Conservation (phyloP, 257 asterid genomes). For the Gentiana straminea region DNA sequence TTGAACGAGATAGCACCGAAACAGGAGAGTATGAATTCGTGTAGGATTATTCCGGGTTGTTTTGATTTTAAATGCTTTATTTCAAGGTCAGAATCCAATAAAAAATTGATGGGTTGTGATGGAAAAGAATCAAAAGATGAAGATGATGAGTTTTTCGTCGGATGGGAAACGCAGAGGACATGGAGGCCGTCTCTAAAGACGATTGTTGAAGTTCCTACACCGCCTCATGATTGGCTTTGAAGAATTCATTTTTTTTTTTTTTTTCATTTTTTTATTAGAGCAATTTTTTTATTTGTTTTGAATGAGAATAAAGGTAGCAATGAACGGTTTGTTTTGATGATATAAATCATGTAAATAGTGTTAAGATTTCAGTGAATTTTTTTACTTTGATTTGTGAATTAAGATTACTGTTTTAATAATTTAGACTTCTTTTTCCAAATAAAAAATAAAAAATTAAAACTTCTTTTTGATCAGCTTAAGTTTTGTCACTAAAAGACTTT, state of each 20-base stretch:
- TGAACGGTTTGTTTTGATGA: too few relatives aligned
- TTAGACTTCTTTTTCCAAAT: too few relatives aligned
- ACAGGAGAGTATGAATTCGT: slow-evolving; percentile 22
- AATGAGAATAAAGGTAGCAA: too few relatives aligned
- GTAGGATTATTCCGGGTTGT: slow-evolving; percentile 42
- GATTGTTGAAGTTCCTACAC: slow-evolving; percentile 56
- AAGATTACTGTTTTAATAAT: too few relatives aligned
- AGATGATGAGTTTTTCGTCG: slow-evolving; percentile 20
- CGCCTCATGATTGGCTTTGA: slow-evolving; percentile 17
- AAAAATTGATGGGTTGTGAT: slow-evolving; percentile 10
- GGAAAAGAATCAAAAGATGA: slow-evolving; percentile 4
- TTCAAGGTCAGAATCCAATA: slow-evolving; percentile 19
- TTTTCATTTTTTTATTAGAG: background rate
- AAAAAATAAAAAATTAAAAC: too few relatives aligned
- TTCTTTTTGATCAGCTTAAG: too few relatives aligned
- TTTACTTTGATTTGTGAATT: too few relatives aligned
- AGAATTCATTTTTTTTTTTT: background rate
- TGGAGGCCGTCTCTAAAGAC: slow-evolving; percentile 77
- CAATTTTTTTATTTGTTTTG: too few relatives aligned
- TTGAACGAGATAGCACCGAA: slow-evolving; percentile 23
- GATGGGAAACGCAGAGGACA: slow-evolving; percentile 32
- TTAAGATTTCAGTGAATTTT: too few relatives aligned
- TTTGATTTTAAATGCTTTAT: slow-evolving; percentile 35
- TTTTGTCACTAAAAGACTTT: too few relatives aligned
- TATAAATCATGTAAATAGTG: too few relatives aligned